Conservation (phyloP, 352 stramenopile genomes). For the Hyaloperonospora arabidopsidis region DNA sequence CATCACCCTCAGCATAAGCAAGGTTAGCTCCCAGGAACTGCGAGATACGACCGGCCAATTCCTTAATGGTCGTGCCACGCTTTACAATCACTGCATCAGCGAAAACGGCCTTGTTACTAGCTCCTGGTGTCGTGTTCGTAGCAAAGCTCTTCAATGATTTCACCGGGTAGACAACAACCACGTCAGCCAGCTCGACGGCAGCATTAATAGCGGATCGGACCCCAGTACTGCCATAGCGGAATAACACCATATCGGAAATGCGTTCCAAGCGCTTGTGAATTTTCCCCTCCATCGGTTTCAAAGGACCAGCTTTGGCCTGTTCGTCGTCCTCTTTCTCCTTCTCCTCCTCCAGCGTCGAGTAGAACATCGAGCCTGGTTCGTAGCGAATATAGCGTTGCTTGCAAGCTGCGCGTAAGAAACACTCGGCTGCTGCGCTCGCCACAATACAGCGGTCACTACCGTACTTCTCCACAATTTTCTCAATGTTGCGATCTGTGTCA, state of each 20-base stretch:
- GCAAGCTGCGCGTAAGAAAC: conserved; percentile 61
- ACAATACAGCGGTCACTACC: conserved; percentile 82
- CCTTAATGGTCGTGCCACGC: conserved; percentile 67
- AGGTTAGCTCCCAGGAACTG: conserved; percentile 67
- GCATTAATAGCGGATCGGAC: conserved; percentile 83
- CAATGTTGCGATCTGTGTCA: conserved; percentile 83
- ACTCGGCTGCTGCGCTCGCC: conserved; percentile 79
- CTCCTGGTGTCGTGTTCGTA: conserved; percentile 39
- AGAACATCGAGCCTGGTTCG: conserved; percentile 81
- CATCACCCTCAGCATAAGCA: conserved; percentile 76
- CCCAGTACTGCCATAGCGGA: conserved; percentile 80
- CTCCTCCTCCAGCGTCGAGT: conserved; percentile 61
- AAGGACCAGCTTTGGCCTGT: conserved; percentile 23
- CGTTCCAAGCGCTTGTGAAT: conserved; percentile 73
- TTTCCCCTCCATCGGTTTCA: conserved; percentile 74
- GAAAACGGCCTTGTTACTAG: conserved; percentile 59
- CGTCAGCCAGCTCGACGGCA: conserved; percentile 73
- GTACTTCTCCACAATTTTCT: conserved; percentile 85
- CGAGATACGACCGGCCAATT: conserved; percentile 58
- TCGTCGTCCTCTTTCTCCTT: conserved; percentile 29
- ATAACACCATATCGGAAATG: conserved; percentile 87
- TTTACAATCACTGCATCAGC: conserved; percentile 69
- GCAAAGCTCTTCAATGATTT: conserved; percentile 84
- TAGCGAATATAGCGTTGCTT: conserved; percentile 82
- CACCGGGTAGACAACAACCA: conserved; percentile 79